Evolutionary conservation across 805 yeast species (phyloP).

Genomic region (Pichia occidentalis): DNA sequence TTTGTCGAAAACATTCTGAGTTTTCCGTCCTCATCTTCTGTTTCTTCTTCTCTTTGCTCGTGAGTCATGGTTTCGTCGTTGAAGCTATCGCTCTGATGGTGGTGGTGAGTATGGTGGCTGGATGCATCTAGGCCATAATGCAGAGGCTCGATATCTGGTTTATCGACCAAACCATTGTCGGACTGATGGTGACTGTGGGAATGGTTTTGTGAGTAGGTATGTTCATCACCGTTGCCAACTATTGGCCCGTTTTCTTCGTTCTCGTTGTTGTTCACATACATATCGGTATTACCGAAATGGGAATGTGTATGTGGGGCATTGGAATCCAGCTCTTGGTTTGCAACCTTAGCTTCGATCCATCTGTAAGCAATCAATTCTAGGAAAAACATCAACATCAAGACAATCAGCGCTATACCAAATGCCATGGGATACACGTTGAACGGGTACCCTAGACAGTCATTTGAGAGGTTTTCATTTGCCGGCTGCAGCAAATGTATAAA

Average conservation of each 20-base stretch:
- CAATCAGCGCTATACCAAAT: constrained; percentile 45
- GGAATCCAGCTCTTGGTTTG: constrained; percentile 17
- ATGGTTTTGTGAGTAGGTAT: not conserved
- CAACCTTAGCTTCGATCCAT: constrained; percentile 32
- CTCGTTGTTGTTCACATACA: constrained; percentile 14
- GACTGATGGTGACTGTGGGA: not conserved
- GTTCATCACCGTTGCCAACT: no score
- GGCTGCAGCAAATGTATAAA: constrained; percentile 70
- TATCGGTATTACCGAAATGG: constrained; percentile 44
- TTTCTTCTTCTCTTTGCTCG: constrained; percentile 9
- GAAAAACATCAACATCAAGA: constrained; percentile 46
- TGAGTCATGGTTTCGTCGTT: not conserved
- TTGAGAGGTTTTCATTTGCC: constrained; percentile 50
- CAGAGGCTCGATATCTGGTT: no score
- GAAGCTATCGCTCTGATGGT: not conserved
- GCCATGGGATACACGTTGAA: constrained; percentile 50
- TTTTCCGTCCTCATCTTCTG: constrained; percentile 4
- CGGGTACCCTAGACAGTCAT: constrained; percentile 58
- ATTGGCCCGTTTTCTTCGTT: not conserved
- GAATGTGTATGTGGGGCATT: constrained; percentile 40
- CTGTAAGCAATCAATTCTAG: constrained; percentile 45
- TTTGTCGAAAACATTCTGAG: not conserved
- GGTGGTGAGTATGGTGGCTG: not conserved
- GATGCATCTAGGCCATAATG: no score
- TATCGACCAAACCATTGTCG: not conserved